Evolutionary conservation across 176 grass and related monocot species (phyloP).

Genomic region (Thinopyrum elongatum): DNA sequence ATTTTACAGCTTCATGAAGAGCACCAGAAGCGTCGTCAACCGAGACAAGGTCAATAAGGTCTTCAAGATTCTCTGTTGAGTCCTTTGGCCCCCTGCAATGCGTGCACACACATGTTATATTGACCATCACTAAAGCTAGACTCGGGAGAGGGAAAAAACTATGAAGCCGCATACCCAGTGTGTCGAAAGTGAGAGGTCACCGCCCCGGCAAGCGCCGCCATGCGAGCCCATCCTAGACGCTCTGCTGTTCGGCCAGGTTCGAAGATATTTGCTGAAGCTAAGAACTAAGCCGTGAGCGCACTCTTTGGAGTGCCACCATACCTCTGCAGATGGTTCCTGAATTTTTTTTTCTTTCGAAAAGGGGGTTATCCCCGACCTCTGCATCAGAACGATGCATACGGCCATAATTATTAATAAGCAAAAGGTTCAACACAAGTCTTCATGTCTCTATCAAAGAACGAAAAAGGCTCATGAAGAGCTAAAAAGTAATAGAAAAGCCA

Average conservation of each 20-base stretch:
- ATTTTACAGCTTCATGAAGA: constrained; percentile 12
- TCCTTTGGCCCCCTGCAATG: background rate
- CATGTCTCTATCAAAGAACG: too few species aligned
- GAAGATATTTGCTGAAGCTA: constrained; percentile 50
- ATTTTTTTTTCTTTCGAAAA: too few species aligned
- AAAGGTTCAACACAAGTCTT: too few species aligned
- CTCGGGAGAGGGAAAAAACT: background rate
- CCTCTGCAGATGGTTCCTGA: background rate
- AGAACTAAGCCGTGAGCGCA: constrained; percentile 41
- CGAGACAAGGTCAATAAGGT: background rate
- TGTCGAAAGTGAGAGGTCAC: background rate
- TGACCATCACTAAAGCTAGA: too few species aligned
- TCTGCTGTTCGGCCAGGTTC: constrained; percentile 38
- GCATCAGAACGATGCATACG: too few species aligned
- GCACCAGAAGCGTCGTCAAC: background rate
- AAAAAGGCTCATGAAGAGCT: too few species aligned
- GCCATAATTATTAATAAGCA: too few species aligned
- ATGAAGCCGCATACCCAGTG: too few species aligned
- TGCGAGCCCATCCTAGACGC: constrained; percentile 43
- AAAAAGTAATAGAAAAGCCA: too few species aligned
- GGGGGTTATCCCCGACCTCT: too few species aligned
- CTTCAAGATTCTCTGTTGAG: background rate
- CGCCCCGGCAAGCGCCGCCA: constrained; percentile 27
- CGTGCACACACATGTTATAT: background rate
- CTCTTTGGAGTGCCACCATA: background rate